A percentile compares a stretch with the other conserved stretches of the same genome.
These are phyloP conservation scores for Penicillium antarcticum DNA, from an alignment of 495 filamentous ascomycete species.

Conservation along the genomic window DNA sequence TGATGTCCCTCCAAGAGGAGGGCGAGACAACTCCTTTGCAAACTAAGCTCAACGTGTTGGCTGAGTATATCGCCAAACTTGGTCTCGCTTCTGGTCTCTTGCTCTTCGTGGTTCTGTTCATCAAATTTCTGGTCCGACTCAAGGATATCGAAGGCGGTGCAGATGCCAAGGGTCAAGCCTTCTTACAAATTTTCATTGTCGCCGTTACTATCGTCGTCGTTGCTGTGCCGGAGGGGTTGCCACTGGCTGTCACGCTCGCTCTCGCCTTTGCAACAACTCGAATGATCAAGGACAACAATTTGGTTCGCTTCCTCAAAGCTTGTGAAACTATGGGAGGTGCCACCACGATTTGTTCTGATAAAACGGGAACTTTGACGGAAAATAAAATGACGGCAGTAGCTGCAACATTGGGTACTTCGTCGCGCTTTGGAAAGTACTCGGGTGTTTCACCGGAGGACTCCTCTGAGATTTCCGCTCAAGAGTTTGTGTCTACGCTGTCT, in stretches of 20 bases:
- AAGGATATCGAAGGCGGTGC: slow-evolving; percentile 49
- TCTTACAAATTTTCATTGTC: slow-evolving; percentile 91
- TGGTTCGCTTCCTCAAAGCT: slow-evolving; percentile 85
- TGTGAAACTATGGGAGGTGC: slow-evolving; percentile 99
- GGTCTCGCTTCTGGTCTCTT: slow-evolving; percentile 79
- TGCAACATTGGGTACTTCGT: slow-evolving; percentile 66
- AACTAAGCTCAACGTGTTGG: slow-evolving; percentile 84
- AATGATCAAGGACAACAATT: slow-evolving; percentile 94
- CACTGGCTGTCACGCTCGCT: slow-evolving; percentile 88
- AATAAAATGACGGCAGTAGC: slow-evolving; percentile 90
- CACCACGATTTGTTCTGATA: slow-evolving; percentile 94
- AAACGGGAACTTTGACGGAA: slow-evolving; percentile 92
- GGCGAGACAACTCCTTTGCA: slow-evolving; percentile 93
- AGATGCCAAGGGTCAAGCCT: slow-evolving; percentile 77
- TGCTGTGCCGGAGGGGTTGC: slow-evolving; percentile 90
- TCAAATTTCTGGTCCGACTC: slow-evolving; percentile 76
- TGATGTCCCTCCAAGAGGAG: slow-evolving; percentile 90
- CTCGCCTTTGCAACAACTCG: slow-evolving; percentile 91
- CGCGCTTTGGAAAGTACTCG: slow-evolving; percentile 64
- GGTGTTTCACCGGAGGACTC: slow-evolving; percentile 15
- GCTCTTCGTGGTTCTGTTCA: slow-evolving; percentile 87
- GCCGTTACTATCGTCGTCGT: slow-evolving; percentile 95
- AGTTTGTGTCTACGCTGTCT: slow-evolving; percentile 59
- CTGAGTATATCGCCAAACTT: slow-evolving; percentile 91
- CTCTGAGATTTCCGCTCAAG: slow-evolving; percentile 48